phyloP scores from a whole-genome alignment of 768 basidiomycete species.

The Tricholoma furcatifolium region DNA sequence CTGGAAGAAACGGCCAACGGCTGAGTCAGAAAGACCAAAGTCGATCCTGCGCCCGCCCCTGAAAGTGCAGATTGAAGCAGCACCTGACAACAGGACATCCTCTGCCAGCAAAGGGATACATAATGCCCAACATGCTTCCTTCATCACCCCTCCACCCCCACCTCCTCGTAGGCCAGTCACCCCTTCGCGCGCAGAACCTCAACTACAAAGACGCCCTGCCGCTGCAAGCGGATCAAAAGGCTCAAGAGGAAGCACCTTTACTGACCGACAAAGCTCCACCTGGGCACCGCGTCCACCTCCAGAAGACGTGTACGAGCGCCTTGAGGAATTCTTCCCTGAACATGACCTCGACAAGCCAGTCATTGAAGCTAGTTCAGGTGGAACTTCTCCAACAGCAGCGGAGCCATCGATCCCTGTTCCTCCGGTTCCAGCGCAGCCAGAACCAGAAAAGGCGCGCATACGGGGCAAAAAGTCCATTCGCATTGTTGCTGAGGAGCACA shows the following conservation, averaged over 20 bases:
- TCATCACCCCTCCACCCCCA: conserved; percentile 21
- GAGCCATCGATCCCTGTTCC: conserved; percentile 49
- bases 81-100: conserved; percentile 12
- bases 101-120: conserved; percentile 2
- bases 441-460: conserved; percentile 42
- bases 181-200: conserved; percentile 16
- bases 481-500: conserved; percentile 86
- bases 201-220: conserved; percentile 24
- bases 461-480: conserved; percentile 90
- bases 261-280: conserved; percentile 59
- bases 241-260: conserved; percentile 56
- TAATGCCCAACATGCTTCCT: conserved; percentile 17
- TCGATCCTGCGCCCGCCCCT: conserved; percentile 40
- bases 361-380: conserved; percentile 81
- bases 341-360: conserved; percentile 96
- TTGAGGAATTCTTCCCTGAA: conserved; percentile 94
- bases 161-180: conserved; percentile 20
- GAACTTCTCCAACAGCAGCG: conserved; percentile 69
- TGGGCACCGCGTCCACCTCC: conserved; percentile 92
- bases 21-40: conserved; percentile 22
- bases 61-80: conserved; percentile 41
- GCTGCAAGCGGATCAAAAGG: conserved; percentile 28
- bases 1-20: conserved; percentile 42
- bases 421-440: conserved; percentile 27
- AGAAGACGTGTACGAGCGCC: conserved; percentile 89